Conservation (phyloP, 768 basidiomycete species). For the Chalciporus pseudorubinellus region DNA sequence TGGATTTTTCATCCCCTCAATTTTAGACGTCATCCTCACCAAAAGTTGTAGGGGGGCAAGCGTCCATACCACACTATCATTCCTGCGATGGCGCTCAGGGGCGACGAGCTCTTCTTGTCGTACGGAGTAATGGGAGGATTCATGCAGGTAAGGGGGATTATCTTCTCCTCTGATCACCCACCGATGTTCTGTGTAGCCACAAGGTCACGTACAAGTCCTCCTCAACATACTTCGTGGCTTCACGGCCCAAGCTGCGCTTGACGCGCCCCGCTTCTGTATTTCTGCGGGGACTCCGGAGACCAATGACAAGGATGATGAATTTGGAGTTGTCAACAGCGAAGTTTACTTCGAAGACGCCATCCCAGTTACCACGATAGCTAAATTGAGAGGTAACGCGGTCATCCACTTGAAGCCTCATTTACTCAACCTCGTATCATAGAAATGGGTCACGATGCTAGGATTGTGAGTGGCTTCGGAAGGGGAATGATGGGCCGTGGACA, state of each 20-base stretch:
- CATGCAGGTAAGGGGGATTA: slow-evolving; percentile 60
- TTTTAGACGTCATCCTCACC: not conserved
- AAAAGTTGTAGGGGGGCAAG: slow-evolving; percentile 64
- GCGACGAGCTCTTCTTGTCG: slow-evolving; percentile 79
- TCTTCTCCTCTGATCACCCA: not conserved
- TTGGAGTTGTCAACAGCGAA: slow-evolving; percentile 70
- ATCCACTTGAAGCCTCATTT: not conserved
- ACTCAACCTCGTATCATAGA: slow-evolving; percentile 38
- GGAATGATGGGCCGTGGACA: slow-evolving; percentile 81
- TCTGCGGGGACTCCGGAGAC: slow-evolving; percentile 75
- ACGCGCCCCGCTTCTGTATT: slow-evolving; percentile 95
- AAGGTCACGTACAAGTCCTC: slow-evolving; percentile 94
- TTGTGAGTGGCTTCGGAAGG: slow-evolving; percentile 57
- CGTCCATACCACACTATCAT: slow-evolving; percentile 93
- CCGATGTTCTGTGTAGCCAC: slow-evolving; percentile 53
- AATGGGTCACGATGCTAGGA: slow-evolving; percentile 86
- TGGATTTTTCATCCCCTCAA: slow-evolving; percentile 24
- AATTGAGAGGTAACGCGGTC: slow-evolving; percentile 57
- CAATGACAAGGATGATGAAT: slow-evolving; percentile 44
- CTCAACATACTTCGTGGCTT: slow-evolving; percentile 87
- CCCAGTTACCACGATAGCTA: slow-evolving; percentile 53
- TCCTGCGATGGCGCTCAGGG: slow-evolving; percentile 78
- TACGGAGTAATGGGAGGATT: slow-evolving; percentile 93
- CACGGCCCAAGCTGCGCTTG: slow-evolving; percentile 85
- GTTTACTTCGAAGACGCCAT: slow-evolving; percentile 91